These are phyloP conservation scores for Yamadazyma phyllophila DNA, from an alignment of 805 yeast species.

Conservation along the genomic window DNA sequence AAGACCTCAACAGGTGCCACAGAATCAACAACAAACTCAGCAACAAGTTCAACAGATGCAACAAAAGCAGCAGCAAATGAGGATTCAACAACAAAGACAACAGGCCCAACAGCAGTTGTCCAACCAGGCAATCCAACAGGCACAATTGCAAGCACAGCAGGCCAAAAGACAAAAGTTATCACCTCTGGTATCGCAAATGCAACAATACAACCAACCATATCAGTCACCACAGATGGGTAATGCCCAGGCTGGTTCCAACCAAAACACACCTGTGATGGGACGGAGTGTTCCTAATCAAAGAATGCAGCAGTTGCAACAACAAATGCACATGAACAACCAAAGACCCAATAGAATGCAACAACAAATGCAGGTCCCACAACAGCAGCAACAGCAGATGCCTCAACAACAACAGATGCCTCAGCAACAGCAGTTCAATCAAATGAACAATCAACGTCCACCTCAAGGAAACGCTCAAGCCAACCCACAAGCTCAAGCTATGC, in stretches of 20 bases:
- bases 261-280: constrained; percentile 19
- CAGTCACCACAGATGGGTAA: constrained; percentile 15
- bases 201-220: constrained; percentile 8
- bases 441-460: background rate
- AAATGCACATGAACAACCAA: constrained; percentile 3
- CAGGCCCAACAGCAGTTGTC: constrained; percentile 11
- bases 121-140: constrained; percentile 12
- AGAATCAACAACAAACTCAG: constrained; percentile 12
- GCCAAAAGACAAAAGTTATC: constrained; percentile 13
- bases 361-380: background rate
- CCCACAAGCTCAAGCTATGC: constrained; percentile 18
- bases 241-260: constrained; percentile 12
- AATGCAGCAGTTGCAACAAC: constrained; percentile 18
- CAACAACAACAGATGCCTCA: constrained; percentile 5
- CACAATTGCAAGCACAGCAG: constrained; percentile 12
- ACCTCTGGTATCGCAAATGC: constrained; percentile 16
- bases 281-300: constrained; percentile 13
- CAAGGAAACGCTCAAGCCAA: background rate
- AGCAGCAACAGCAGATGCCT: background rate
- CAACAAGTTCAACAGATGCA: constrained; percentile 14
- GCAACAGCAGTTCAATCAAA: constrained; percentile 8
- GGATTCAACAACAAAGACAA: constrained; percentile 18
- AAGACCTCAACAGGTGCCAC: constrained; percentile 16
- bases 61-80: constrained; percentile 16
- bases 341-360: too few relatives aligned